Evolutionary conservation across 129 eudicot genomes (phyloP).

Genomic region (Rutidosis leptorrhynchoides): DNA sequence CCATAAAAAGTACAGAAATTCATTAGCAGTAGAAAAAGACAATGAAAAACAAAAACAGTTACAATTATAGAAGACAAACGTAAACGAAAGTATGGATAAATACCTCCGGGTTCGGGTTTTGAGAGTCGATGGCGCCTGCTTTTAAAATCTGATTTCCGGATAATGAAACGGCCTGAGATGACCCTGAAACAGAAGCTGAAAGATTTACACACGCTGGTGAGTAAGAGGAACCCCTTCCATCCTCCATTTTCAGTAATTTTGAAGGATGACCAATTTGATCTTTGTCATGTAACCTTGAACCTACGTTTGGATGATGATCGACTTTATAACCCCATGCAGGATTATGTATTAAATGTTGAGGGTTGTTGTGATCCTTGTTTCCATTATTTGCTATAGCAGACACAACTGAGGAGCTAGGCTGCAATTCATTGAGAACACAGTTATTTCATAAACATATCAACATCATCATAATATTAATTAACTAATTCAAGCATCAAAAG

Average conservation of each 20-base stretch:
- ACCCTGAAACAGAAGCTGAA: slow-evolving; percentile 35
- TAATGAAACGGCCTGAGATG: slow-evolving; percentile 26
- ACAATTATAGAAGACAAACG: not conserved
- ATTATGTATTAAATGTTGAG: slow-evolving; percentile 28
- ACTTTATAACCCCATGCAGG: slow-evolving; percentile 33
- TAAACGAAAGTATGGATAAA: not conserved
- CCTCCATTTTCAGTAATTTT: slow-evolving; percentile 62
- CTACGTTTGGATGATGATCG: slow-evolving; percentile 30
- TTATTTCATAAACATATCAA: not conserved
- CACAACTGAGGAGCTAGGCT: slow-evolving; percentile 42
- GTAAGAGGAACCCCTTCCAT: slow-evolving; percentile 46
- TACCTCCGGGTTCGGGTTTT: slow-evolving; percentile 56
- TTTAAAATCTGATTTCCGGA: slow-evolving; percentile 36
- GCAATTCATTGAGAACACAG: slow-evolving; percentile 14
- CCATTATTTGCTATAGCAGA: slow-evolving; percentile 30
- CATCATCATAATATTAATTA: too few species aligned
- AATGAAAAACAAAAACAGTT: not conserved
- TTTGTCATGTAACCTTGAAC: slow-evolving; percentile 34
- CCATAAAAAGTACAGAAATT: slow-evolving; percentile 10
- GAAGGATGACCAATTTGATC: slow-evolving; percentile 46
- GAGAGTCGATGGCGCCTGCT: slow-evolving; percentile 37
- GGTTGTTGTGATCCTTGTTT: slow-evolving; percentile 31
- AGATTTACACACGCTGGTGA: slow-evolving; percentile 33
- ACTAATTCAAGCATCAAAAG: slow-evolving; percentile 2
- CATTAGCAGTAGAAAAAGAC: not conserved